Evolutionary conservation across 208 protist species (phyloP).

Genomic region (Leishmania guyanensis): DNA sequence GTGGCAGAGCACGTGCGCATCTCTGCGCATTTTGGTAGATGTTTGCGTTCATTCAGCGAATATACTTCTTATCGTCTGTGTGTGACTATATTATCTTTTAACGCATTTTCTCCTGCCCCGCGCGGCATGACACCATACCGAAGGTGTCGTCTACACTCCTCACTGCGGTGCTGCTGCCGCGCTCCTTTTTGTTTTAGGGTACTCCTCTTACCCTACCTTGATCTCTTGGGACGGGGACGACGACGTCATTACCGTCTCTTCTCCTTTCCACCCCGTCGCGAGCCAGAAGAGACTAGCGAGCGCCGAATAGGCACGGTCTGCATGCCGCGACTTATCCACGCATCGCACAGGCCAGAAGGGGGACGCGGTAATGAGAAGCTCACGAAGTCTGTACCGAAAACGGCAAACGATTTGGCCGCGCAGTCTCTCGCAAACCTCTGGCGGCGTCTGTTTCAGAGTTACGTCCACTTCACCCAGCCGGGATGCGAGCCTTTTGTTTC

Average conservation of each 20-base stretch:
- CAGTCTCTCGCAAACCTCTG: conserved; percentile 32
- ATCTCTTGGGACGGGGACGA: neutral
- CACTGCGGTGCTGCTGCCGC: neutral
- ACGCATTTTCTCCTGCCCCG: neutral
- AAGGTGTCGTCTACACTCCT: neutral
- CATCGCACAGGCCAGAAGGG: neutral
- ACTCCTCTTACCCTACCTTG: too few species aligned
- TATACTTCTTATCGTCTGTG: neutral
- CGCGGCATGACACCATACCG: neutral
- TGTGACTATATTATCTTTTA: neutral
- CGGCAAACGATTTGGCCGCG: conserved; percentile 9
- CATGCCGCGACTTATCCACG: conserved; percentile 28
- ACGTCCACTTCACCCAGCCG: conserved; percentile 30
- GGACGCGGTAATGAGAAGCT: neutral
- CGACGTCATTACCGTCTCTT: neutral
- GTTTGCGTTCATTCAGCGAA: neutral
- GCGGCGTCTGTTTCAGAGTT: conserved; percentile 36
- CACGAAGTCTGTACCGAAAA: conserved; percentile 12
- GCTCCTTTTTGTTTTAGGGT: neutral
- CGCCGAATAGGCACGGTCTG: neutral
- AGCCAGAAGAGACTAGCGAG: neutral
- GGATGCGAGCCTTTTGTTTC: conserved; percentile 27
- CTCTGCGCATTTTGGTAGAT: neutral
- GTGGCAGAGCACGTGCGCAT: neutral
- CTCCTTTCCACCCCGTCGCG: too few species aligned